Evolutionary conservation across 768 basidiomycete genomes (phyloP), one percentile per base, ranked within the genome.

Genomic region (Rhodotorula babjevae): DNA sequence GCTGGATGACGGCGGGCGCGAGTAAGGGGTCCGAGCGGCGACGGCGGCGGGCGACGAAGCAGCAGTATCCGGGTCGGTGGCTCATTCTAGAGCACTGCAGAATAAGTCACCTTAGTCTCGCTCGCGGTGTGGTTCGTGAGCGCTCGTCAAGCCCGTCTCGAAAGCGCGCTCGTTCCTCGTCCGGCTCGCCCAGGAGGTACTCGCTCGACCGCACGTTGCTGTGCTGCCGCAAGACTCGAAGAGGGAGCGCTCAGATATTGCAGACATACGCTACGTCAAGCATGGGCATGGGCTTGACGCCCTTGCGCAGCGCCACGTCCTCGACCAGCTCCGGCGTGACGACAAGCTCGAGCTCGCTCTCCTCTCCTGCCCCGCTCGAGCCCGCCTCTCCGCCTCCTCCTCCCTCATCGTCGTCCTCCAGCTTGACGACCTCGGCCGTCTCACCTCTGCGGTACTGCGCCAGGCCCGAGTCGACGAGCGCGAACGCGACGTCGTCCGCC

Each of bases 401-500:
- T 6, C 8, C 36, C 21, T 31, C 52, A 23, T 59, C 67, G 42
- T 31, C 66, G 10, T 59, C 63, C 50, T 68, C 67, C 14, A 42
- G 18, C 53, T 68, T 60, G 33, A 67, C 36, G 9, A 36, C 60
- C 53, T 42, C 60, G 6, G 2, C 21, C 61, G 15, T 27, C 53
- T 59, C 59, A 36, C 58, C 66, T 2, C 19, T n/a, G 12, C 67
- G 50, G 3, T 21, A 67, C 25, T 50, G 61, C 33, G 96, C 84
- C 65, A 97, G 81, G 42, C 93, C 92, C 71, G 90, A 89, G 79
- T 94, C 92, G 67, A 90, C 89, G 76, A 98, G 81, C 5, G 93
- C 92, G 81, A 92, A 93, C 0, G 92, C 89, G 0, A 88, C 87
- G 79, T 98, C 95, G 67, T 96, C 92, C 0, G 88, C 80, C 2